Evolutionary conservation across 148 eudicot species (phyloP), one percentile per base, ranked within the genome.

Genomic region (Agrostemma githago): DNA sequence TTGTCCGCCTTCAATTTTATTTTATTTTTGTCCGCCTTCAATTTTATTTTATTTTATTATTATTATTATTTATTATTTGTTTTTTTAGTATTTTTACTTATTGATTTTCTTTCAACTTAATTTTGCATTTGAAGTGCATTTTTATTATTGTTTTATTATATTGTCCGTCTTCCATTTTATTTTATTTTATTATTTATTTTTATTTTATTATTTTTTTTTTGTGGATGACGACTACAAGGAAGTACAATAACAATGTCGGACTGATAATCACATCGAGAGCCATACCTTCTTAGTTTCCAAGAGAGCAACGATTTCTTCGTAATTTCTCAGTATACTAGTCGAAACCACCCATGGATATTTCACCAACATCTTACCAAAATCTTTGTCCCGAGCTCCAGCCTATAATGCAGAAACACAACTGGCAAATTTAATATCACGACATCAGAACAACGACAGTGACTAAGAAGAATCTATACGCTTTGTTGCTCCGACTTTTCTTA

Each of bases 261-360:
- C 54, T 12, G 34, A 37, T 9, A 38, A 38, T 42, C 57, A 34
- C 8, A 62, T 70, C 3, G 21, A 44, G 40, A 54, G 42, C 54
- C 70, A 21, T 85, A 93, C 98, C 98, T 83, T 90, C 60, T 87
- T 80, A 73, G 76, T 46, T 65, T 87, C 89, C 76, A 93, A 80
- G 80, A 86, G 84, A 72, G 78, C 66, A 53, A 77, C 80, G 37
- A 91, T 77, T 42, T 84, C 86, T 66, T 69, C 78, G 48, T 76
- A 89, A 77, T 93, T 91, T 72, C 68, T 77, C 75, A 78, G 83
- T 69, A 93, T 82, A 82, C 97, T 82, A 54, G 73, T 72, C 12
- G 92, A 93, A 72, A 91, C 84, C 70, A 93, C 73, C 98, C 98
- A 93, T 21, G 98, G 98, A 84, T 93, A 93, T 73, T 88, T 93